phyloP scores from a whole-genome alignment of 2,329 filamentous ascomycete species.

The Stachybotrys chlorohalonatus region DNA sequence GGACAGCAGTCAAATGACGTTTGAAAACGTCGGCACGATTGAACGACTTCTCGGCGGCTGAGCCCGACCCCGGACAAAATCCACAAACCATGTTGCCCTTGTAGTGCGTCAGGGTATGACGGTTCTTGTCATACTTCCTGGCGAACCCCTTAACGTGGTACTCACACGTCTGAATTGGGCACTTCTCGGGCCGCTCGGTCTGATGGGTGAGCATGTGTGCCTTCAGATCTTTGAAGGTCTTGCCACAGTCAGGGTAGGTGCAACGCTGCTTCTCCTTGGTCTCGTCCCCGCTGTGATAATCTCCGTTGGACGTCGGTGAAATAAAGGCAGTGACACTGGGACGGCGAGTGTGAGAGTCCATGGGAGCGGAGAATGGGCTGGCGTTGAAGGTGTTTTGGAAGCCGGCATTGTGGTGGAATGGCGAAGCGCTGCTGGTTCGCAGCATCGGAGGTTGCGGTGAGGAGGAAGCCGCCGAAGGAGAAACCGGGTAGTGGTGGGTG shows the following conservation, averaged over 20 bases:
- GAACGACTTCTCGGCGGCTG: conserved; percentile 86
- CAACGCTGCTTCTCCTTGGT: conserved; percentile 63
- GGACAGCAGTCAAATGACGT: conserved; percentile 80
- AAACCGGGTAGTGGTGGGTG: conserved; percentile 44
- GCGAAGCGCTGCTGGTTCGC: conserved; percentile 54
- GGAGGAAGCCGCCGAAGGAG: conserved; percentile 52
- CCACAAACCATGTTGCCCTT: conserved; percentile 96
- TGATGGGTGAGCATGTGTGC: conserved; percentile 94
- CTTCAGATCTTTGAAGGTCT: conserved; percentile 82
- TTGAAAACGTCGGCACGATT: conserved; percentile 96
- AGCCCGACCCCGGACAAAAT: conserved; percentile 85
- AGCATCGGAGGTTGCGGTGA: conserved; percentile 37
- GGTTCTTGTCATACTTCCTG: conserved; percentile 92
- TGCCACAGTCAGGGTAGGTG: conserved; percentile 75
- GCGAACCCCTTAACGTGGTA: conserved; percentile 91
- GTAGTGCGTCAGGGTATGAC: conserved; percentile 90
- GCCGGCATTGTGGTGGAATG: conserved; percentile 48
- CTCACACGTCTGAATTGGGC: conserved; percentile 83
- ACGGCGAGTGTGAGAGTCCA: conserved; percentile 41
- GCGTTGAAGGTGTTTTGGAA: conserved; percentile 46
- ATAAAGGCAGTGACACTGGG: conserved; percentile 62
- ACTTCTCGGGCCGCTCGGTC: conserved; percentile 85
- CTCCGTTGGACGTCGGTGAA: conserved; percentile 48
- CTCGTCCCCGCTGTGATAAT: conserved; percentile 53
- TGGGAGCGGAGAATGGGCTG: conserved; percentile 42